Evolutionary conservation across 108 stramenopile genomes (phyloP).

Genomic region (Aurantiochytrium sp.): DNA sequence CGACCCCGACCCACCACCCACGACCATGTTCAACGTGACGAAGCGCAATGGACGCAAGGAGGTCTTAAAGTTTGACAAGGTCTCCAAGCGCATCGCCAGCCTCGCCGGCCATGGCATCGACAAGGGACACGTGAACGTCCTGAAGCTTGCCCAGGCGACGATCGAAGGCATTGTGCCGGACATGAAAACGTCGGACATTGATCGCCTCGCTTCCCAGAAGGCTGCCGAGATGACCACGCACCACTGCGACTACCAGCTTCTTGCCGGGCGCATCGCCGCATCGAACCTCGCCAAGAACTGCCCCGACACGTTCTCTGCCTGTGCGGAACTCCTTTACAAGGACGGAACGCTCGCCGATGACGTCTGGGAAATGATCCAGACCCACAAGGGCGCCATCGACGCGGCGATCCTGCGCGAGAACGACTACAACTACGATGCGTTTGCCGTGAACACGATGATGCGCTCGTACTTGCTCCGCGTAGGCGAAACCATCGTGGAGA

Average conservation of each 20-base stretch:
- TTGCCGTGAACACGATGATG: slow-evolving; percentile 95
- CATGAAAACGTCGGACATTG: slow-evolving; percentile 80
- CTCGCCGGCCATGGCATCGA: slow-evolving; percentile 45
- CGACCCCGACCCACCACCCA: too few relatives aligned
- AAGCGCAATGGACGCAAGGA: not conserved
- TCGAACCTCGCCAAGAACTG: slow-evolving; percentile 80
- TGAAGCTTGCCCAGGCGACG: slow-evolving; percentile 56
- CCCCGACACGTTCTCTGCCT: slow-evolving; percentile 72
- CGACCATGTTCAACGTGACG: too few relatives aligned
- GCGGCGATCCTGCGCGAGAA: slow-evolving; percentile 67
- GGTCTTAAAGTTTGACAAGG: slow-evolving; percentile 52
- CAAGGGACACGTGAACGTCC: not conserved
- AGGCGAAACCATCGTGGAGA: slow-evolving; percentile 66
- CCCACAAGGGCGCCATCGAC: slow-evolving; percentile 40
- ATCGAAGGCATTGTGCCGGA: slow-evolving; percentile 74
- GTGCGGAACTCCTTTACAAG: slow-evolving; percentile 53
- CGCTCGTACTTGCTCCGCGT: slow-evolving; percentile 66
- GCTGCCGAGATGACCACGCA: slow-evolving; percentile 85
- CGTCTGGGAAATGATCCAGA: not conserved
- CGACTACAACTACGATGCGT: slow-evolving; percentile 82
- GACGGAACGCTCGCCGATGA: not conserved
- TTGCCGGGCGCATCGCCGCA: slow-evolving; percentile 83
- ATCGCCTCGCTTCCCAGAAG: slow-evolving; percentile 87
- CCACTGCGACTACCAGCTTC: slow-evolving; percentile 81
- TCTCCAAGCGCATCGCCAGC: slow-evolving; percentile 44